Evolutionary conservation across 129 eudicot species (phyloP).

Genomic region (Tagetes patula): DNA sequence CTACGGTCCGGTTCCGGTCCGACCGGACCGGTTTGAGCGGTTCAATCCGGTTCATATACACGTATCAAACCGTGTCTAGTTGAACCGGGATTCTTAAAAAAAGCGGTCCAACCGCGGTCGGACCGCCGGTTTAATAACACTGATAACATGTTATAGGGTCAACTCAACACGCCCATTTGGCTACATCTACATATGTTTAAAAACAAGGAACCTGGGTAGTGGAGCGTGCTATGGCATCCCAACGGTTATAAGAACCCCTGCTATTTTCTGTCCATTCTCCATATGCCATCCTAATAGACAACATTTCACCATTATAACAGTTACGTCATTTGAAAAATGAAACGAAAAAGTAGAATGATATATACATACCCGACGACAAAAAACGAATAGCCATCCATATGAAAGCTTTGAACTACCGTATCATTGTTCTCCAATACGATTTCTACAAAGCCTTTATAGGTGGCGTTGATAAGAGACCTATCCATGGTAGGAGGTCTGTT

Average conservation of each 20-base stretch:
- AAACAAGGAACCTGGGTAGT: slow-evolving; percentile 64
- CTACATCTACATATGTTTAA: not conserved
- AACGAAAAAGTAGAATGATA: not conserved
- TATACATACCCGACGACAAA: slow-evolving; percentile 87
- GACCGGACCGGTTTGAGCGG: too few relatives aligned
- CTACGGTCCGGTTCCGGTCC: too few relatives aligned
- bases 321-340: not conserved
- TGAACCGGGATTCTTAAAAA: too few relatives aligned
- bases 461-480: slow-evolving; percentile 74
- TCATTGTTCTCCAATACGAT: slow-evolving; percentile 85
- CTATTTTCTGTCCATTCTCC: slow-evolving; percentile 90
- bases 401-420: slow-evolving; percentile 80
- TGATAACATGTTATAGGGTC: not conserved
- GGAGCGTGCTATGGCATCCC: slow-evolving; percentile 90
- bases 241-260: slow-evolving; percentile 73
- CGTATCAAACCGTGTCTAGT: too few relatives aligned
- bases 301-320: not conserved
- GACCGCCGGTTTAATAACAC: too few relatives aligned
- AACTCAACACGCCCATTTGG: not conserved
- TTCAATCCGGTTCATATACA: too few relatives aligned
- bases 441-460: slow-evolving; percentile 84
- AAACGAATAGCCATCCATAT: slow-evolving; percentile 91
- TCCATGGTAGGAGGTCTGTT: slow-evolving; percentile 60
- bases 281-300: slow-evolving; percentile 64
- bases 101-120: too few relatives aligned